phyloP scores from a whole-genome alignment of 805 yeast species.

The Candida railenensis region DNA sequence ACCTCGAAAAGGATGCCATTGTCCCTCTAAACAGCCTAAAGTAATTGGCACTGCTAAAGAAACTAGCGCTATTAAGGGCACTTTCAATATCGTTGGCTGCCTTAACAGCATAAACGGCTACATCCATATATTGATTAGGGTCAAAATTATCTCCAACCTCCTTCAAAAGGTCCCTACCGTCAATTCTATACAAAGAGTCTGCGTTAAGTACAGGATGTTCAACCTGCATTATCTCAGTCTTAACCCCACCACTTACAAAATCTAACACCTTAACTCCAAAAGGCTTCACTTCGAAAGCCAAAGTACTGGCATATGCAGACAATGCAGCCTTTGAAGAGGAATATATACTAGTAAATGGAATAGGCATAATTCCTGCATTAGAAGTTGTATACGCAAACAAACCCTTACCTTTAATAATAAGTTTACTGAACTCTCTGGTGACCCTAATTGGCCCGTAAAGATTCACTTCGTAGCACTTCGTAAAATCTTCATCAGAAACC shows the following conservation, averaged over 20 bases:
- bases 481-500: slow-evolving; percentile 19
- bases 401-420: slow-evolving; percentile 32
- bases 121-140: slow-evolving; percentile 16
- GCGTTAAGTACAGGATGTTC: not conserved
- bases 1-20: not conserved
- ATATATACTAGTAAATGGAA: slow-evolving; percentile 34
- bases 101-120: slow-evolving; percentile 17
- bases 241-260: slow-evolving; percentile 18
- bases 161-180: not conserved
- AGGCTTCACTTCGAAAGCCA: slow-evolving; percentile 16
- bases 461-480: slow-evolving; percentile 29
- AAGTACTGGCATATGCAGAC: slow-evolving; percentile 15
- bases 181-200: not conserved
- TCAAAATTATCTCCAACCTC: slow-evolving; percentile 3
- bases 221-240: slow-evolving; percentile 11
- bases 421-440: slow-evolving; percentile 28
- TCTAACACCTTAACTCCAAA: slow-evolving; percentile 19
- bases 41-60: not conserved
- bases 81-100: slow-evolving; percentile 24
- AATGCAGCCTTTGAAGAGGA: slow-evolving; percentile 31
- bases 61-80: slow-evolving; percentile 12
- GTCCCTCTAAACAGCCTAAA: not conserved
- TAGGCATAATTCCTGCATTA: slow-evolving; percentile 26
- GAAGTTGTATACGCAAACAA: slow-evolving; percentile 39
- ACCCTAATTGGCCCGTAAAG: slow-evolving; percentile 38